Percentiles rank a stretch among this genome's conserved stretches.
These are phyloP conservation scores for Tillandsia fasciculata DNA, from an alignment of 176 grass and related monocot genomes.

Conservation along the genomic window DNA sequence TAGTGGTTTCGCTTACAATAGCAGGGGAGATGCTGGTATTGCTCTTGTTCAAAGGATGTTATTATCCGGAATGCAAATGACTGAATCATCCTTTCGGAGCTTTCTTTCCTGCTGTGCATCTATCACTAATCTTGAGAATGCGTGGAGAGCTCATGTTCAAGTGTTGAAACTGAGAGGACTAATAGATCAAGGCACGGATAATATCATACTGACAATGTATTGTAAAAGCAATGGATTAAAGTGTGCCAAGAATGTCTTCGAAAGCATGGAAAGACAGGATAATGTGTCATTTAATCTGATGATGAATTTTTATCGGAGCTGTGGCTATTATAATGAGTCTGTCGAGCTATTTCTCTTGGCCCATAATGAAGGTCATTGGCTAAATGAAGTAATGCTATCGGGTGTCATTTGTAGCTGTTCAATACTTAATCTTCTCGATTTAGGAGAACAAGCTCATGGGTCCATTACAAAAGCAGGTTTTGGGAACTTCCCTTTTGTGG, in stretches of 20 bases:
- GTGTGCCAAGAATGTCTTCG: background rate
- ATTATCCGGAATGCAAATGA: background rate
- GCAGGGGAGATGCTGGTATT: background rate
- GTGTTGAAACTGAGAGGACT: background rate
- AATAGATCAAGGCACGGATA: constrained; percentile 3
- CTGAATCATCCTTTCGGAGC: background rate
- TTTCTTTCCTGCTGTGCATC: background rate
- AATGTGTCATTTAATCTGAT: constrained; percentile 1
- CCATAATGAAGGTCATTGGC: background rate
- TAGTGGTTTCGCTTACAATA: background rate
- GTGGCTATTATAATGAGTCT: background rate
- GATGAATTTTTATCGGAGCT: background rate
- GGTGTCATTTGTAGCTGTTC: constrained; percentile 3
- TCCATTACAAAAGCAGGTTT: constrained; percentile 1
- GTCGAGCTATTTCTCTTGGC: background rate
- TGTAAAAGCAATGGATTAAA: background rate
- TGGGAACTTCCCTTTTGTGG: background rate
- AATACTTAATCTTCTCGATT: background rate
- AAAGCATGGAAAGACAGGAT: background rate
- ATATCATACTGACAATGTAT: constrained; percentile 1
- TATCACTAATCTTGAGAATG: background rate
- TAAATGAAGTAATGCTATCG: background rate
- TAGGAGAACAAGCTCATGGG: constrained; percentile 4
- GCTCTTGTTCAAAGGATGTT: background rate
- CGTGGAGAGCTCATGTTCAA: background rate